A percentile compares a stretch with the other conserved stretches of the same genome.
These are phyloP conservation scores for Linanthus parryae DNA, from an alignment of 148 eudicot species.

Conservation along the genomic window DNA sequence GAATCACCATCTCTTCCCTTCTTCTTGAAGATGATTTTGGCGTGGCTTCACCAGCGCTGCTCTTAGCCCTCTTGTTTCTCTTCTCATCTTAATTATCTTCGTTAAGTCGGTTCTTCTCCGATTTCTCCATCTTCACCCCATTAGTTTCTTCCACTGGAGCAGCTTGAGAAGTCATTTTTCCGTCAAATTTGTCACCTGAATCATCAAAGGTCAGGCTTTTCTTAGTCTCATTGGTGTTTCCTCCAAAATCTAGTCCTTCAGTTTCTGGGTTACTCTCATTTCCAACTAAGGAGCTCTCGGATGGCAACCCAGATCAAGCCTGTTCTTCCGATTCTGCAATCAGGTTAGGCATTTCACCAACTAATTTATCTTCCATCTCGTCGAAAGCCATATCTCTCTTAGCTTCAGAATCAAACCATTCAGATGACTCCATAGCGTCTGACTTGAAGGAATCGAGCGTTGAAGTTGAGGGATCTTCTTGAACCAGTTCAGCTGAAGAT, in stretches of 20 bases:
- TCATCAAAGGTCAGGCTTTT: constrained; percentile 52
- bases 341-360: no score
- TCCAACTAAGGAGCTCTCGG: constrained; percentile 14
- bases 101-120: constrained; percentile 15
- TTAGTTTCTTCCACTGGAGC: no score
- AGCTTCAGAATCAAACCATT: constrained; percentile 19
- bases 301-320: no score
- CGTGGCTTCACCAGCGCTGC: constrained; percentile 22
- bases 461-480: no score
- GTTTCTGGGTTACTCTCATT: constrained; percentile 4
- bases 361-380: not conserved
- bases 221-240: constrained; percentile 25
- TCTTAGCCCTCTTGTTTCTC: constrained; percentile 29
- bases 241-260: constrained; percentile 8
- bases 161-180: not conserved
- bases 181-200: constrained; percentile 8
- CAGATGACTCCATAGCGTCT: constrained; percentile 6
- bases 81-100: constrained; percentile 12
- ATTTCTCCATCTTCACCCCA: constrained; percentile 8
- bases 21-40: constrained; percentile 24
- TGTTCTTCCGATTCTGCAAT: constrained; percentile 11
- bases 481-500: no score
- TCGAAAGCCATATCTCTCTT: not conserved
- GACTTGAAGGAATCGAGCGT: no score
- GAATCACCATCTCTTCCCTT: constrained; percentile 56